phyloP scores from a whole-genome alignment of 139 green algal genomes.

The Chlorella sp. region DNA sequence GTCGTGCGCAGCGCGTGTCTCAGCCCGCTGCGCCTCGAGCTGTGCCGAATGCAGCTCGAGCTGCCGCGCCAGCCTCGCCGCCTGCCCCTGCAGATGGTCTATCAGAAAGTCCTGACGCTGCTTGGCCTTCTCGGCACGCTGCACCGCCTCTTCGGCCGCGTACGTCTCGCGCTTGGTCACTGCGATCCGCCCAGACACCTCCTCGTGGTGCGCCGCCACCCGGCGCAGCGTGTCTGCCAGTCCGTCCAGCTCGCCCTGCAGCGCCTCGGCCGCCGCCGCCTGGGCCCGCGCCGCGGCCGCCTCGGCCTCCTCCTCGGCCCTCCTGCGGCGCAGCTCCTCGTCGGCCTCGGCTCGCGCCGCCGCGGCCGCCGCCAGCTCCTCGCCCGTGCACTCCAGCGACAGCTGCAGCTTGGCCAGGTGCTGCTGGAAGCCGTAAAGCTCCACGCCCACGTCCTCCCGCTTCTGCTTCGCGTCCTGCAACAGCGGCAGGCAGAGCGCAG shows the following conservation, averaged over 20 bases:
- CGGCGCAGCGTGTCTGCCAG: conserved; percentile 66
- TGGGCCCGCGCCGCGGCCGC: conserved; percentile 45
- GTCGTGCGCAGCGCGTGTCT: conserved; percentile 75
- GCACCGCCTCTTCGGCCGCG: conserved; percentile 75
- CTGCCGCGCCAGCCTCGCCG: conserved; percentile 52
- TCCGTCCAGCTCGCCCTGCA: conserved; percentile 80
- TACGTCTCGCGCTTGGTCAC: conserved; percentile 81
- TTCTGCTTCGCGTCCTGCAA: conserved; percentile 58
- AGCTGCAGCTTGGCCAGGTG: conserved; percentile 85
- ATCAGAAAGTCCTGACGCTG: conserved; percentile 83
- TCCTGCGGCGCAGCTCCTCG: conserved; percentile 52
- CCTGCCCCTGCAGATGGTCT: conserved; percentile 62
- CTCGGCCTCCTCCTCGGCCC: conserved; percentile 27
- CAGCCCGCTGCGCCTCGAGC: conserved; percentile 70
- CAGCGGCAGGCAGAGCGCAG: no score
- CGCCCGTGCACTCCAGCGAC: conserved; percentile 73
- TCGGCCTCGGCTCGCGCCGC: conserved; percentile 46
- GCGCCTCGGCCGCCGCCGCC: conserved; percentile 55
- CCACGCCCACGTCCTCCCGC: conserved; percentile 82
- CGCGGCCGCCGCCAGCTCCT: conserved; percentile 45
- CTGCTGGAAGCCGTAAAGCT: conserved; percentile 93
- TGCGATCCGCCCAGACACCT: conserved; percentile 78
- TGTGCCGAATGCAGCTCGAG: conserved; percentile 64
- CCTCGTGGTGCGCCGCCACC: conserved; percentile 61
- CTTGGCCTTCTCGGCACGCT: conserved; percentile 82